Evolutionary conservation across 768 basidiomycete genomes (phyloP).

Genomic region (Coprinellus micaceus): DNA sequence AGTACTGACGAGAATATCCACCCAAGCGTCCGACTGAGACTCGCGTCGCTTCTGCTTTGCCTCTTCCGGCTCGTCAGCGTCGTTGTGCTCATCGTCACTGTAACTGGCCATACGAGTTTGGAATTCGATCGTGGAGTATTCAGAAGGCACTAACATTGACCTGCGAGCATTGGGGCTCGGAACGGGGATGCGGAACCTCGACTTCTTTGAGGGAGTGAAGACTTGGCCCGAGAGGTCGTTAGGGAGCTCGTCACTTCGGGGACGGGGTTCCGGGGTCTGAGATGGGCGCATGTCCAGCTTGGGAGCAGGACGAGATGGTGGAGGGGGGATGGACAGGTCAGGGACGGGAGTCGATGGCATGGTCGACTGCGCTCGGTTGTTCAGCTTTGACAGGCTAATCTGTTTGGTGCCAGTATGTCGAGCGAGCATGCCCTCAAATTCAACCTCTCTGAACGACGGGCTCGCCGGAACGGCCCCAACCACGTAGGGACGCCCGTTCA

Average conservation of each 20-base stretch:
- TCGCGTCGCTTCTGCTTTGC: slow-evolving; percentile 46
- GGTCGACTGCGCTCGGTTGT: slow-evolving; percentile 14
- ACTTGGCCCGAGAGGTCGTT: slow-evolving; percentile 26
- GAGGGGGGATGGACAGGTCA: slow-evolving; percentile 17
- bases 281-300: neutral
- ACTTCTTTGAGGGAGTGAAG: slow-evolving; percentile 35
- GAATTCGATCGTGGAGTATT: slow-evolving; percentile 80
- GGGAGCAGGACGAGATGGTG: slow-evolving; percentile 12
- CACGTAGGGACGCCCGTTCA: slow-evolving; percentile 76
- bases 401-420: slow-evolving; percentile 47
- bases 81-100: slow-evolving; percentile 44
- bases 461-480: slow-evolving; percentile 55
- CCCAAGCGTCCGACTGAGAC: slow-evolving; percentile 75
- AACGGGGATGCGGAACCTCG: slow-evolving; percentile 58
- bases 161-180: slow-evolving; percentile 51
- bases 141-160: slow-evolving; percentile 56
- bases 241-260: slow-evolving; percentile 33
- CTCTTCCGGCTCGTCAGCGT: slow-evolving; percentile 41
- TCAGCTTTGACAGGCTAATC: slow-evolving; percentile 33
- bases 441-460: slow-evolving; percentile 58
- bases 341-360: slow-evolving; percentile 15
- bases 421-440: slow-evolving; percentile 74
- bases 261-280: slow-evolving; percentile 19
- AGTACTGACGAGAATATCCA: slow-evolving; percentile 75
- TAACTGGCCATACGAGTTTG: slow-evolving; percentile 74